Percentiles rank a stretch among this genome's conserved stretches.
Evolutionary conservation across 108 stramenopile genomes (phyloP).

Genomic region (Cyclotella cryptica): DNA sequence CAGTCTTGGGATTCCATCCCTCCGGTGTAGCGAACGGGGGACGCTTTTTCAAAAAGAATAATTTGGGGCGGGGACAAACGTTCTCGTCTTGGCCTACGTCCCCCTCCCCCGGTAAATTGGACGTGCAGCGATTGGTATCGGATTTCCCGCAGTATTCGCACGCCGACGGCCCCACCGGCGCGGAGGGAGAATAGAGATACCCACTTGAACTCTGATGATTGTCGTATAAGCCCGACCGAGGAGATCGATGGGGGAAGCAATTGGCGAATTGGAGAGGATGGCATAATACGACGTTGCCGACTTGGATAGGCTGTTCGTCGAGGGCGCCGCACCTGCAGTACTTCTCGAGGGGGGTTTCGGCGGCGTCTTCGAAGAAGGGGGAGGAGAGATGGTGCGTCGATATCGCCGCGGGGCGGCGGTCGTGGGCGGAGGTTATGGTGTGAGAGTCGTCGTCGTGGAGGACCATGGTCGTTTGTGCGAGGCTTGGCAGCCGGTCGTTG

Average conservation of each 20-base stretch:
- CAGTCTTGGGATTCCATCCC: slow-evolving; percentile 46
- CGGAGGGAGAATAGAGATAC: slow-evolving; percentile 28
- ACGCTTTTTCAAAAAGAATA: slow-evolving; percentile 52
- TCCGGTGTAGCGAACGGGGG: slow-evolving; percentile 44
- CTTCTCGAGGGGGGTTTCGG: slow-evolving; percentile 13
- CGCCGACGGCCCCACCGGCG: slow-evolving; percentile 29
- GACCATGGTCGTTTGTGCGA: neutral
- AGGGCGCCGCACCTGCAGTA: slow-evolving; percentile 8
- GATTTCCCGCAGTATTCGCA: slow-evolving; percentile 51
- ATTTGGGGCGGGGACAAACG: slow-evolving; percentile 44
- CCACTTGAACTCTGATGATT: neutral
- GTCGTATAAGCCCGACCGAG: neutral
- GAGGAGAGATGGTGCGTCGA: slow-evolving; percentile 1
- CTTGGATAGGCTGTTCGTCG: slow-evolving; percentile 8
- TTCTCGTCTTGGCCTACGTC: neutral
- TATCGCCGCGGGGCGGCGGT: neutral
- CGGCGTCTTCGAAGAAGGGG: neutral
- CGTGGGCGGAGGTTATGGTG: neutral
- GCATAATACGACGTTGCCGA: slow-evolving; percentile 6
- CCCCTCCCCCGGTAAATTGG: slow-evolving; percentile 20
- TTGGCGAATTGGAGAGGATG: slow-evolving; percentile 9
- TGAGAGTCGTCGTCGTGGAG: neutral
- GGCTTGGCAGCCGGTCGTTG: neutral
- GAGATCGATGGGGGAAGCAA: slow-evolving; percentile 14
- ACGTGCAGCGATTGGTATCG: slow-evolving; percentile 21